A percentile compares a stretch with the other conserved stretches of the same genome.
phyloP scores from a whole-genome alignment of 2,329 filamentous ascomycete species.

The Cryphonectria radicalis region DNA sequence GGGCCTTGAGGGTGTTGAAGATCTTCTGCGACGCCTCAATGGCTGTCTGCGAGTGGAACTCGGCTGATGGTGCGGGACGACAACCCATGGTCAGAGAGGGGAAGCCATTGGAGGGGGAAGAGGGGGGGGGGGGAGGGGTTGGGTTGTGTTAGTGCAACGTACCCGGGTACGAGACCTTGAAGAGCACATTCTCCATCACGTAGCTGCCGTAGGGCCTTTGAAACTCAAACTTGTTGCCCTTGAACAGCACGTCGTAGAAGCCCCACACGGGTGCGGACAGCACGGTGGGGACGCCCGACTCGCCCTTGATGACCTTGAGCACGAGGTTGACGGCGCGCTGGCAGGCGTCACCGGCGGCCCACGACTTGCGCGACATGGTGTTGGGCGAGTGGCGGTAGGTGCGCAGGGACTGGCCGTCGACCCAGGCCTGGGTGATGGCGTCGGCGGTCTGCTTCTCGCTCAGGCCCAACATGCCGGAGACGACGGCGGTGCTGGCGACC shows the following conservation, averaged over 20 bases:
- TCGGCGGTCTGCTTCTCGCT: constrained; percentile 90
- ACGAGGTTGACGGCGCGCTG: constrained; percentile 91
- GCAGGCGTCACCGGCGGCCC: constrained; percentile 98
- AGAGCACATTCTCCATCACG: constrained; percentile 99
- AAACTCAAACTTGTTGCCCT: constrained; percentile 94
- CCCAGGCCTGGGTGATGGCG: constrained; percentile 95
- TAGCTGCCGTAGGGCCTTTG: constrained; percentile 96
- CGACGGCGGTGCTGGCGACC: constrained; percentile 91
- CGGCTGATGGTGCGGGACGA: constrained; percentile 55
- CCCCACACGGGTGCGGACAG: constrained; percentile 93
- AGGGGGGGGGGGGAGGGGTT: neutral
- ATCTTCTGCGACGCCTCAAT: constrained; percentile 93
- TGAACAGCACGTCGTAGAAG: constrained; percentile 98
- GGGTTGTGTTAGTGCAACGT: constrained; percentile 41
- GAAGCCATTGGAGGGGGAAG: neutral
- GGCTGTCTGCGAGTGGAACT: constrained; percentile 98
- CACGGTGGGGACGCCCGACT: constrained; percentile 88
- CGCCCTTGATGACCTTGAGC: constrained; percentile 88
- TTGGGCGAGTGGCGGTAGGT: constrained; percentile 98
- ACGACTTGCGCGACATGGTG: constrained; percentile 99
- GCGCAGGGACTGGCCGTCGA: constrained; percentile 92
- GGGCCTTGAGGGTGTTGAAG: constrained; percentile 76
- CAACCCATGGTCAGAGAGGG: neutral
- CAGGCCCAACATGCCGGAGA: constrained; percentile 93
- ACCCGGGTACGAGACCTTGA: constrained; percentile 99